Percentiles rank a stretch among this genome's conserved stretches.
phyloP scores from a whole-genome alignment of 2,329 filamentous ascomycete species.

The Scedosporium boydii region DNA sequence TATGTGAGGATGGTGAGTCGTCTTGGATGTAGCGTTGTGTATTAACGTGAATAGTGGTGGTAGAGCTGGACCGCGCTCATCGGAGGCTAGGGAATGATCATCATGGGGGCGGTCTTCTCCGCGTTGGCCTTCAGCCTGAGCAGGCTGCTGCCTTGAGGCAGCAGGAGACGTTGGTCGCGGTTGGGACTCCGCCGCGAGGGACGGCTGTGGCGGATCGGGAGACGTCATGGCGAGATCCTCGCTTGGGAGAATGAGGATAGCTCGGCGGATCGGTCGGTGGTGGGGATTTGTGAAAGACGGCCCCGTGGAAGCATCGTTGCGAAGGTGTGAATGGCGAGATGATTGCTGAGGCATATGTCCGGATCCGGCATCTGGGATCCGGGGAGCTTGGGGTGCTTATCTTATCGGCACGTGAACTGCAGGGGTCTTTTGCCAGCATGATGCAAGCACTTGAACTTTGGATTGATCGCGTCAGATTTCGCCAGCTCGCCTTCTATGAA shows the following conservation, averaged over 20 bases:
- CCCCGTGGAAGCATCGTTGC: conserved; percentile 2
- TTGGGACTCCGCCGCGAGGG: neutral
- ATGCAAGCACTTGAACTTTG: neutral
- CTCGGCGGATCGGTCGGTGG: neutral
- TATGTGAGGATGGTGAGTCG: conserved; percentile 74
- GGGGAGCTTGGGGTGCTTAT: conserved; percentile 1
- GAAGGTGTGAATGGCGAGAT: neutral
- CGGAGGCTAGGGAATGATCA: neutral
- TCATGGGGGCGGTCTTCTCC: neutral
- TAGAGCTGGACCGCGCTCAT: neutral
- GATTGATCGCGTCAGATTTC: neutral
- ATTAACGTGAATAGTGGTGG: conserved; percentile 75
- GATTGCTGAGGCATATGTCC: neutral
- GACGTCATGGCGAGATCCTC: conserved; percentile 5
- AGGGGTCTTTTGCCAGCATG: neutral
- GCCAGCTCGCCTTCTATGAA: neutral
- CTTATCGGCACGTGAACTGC: conserved; percentile 6
- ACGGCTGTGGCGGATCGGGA: neutral
- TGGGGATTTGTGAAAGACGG: neutral
- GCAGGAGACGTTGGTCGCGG: neutral
- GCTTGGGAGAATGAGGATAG: neutral
- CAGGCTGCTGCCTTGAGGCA: conserved; percentile 1
- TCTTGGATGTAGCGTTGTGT: conserved; percentile 61
- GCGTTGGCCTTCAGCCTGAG: neutral
- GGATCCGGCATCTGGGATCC: neutral